Conservation (phyloP, 805 yeast genomes). For the Wickerhamomyces rabaulensis region DNA sequence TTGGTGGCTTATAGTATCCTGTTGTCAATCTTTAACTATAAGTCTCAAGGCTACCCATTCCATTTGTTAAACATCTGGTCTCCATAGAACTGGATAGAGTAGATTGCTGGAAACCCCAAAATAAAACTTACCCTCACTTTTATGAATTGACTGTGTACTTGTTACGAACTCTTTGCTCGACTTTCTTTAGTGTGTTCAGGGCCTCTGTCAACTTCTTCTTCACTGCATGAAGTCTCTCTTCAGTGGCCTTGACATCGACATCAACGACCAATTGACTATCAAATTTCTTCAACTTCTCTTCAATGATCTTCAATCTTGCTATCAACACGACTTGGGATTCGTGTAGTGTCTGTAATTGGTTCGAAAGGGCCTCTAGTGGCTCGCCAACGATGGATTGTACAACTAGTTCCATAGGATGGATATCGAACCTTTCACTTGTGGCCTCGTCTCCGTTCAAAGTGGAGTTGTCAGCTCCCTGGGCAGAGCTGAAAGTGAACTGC, state of each 20-base stretch:
- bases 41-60: constrained; percentile 76
- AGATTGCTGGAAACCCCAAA: not conserved
- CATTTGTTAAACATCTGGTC: constrained; percentile 39
- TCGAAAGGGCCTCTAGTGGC: constrained; percentile 46
- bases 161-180: constrained; percentile 26
- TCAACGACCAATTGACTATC: constrained; percentile 19
- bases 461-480: not conserved
- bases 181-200: constrained; percentile 27
- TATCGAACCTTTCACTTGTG: constrained; percentile 20
- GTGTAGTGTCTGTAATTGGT: constrained; percentile 45
- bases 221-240: constrained; percentile 21
- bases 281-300: constrained; percentile 27
- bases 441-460: not conserved
- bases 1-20: constrained; percentile 59
- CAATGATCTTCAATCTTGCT: constrained; percentile 41
- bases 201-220: constrained; percentile 22
- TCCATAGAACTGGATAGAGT: constrained; percentile 11
- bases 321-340: constrained; percentile 53
- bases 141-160: not conserved
- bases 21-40: constrained; percentile 60
- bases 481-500: not conserved
- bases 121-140: no score
- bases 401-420: constrained; percentile 56
- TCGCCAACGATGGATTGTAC: constrained; percentile 53
- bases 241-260: constrained; percentile 14